A percentile compares a stretch with the other conserved stretches of the same genome.
Evolutionary conservation across 495 filamentous ascomycete genomes (phyloP).

Genomic region (Neurospora africana): DNA sequence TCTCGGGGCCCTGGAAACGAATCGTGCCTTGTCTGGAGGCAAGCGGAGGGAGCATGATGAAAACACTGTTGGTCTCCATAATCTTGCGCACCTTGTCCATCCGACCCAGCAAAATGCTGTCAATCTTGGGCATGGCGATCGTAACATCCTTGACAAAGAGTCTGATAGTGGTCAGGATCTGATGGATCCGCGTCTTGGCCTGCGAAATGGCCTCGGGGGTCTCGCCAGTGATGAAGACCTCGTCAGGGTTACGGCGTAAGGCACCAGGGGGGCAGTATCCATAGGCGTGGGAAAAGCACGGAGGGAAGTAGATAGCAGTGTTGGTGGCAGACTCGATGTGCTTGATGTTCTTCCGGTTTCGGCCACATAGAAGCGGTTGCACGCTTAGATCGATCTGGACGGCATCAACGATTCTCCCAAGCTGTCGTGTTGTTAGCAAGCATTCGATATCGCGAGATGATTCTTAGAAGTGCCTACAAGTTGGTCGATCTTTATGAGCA

Average conservation of each 20-base stretch:
- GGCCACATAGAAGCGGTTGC: slow-evolving; percentile 83
- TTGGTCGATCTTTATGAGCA: slow-evolving; percentile 95
- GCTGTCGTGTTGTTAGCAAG: slow-evolving; percentile 39
- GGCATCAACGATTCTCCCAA: slow-evolving; percentile 73
- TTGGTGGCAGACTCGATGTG: slow-evolving; percentile 86
- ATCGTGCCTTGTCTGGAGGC: slow-evolving; percentile 70
- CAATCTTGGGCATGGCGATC: slow-evolving; percentile 79
- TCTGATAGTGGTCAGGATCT: slow-evolving; percentile 63
- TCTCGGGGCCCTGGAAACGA: slow-evolving; percentile 84
- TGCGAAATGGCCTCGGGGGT: slow-evolving; percentile 65
- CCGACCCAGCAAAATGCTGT: slow-evolving; percentile 81
- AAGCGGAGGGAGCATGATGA: slow-evolving; percentile 78
- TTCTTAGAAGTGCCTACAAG: slow-evolving; percentile 50
- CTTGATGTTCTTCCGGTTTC: slow-evolving; percentile 92
- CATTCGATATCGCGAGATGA: not conserved
- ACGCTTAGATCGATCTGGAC: slow-evolving; percentile 76
- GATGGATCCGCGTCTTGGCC: slow-evolving; percentile 81
- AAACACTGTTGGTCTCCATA: slow-evolving; percentile 90
- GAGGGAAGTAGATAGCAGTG: slow-evolving; percentile 95
- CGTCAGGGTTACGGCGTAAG: slow-evolving; percentile 67
- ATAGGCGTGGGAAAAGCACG: slow-evolving; percentile 80
- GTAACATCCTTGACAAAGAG: slow-evolving; percentile 85
- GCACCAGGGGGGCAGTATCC: slow-evolving; percentile 76
- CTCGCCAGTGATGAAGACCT: slow-evolving; percentile 90
- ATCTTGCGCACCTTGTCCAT: slow-evolving; percentile 96